These are phyloP conservation scores for Pezicula carpinea DNA, from an alignment of 2,329 filamentous ascomycete genomes.

Conservation along the genomic window DNA sequence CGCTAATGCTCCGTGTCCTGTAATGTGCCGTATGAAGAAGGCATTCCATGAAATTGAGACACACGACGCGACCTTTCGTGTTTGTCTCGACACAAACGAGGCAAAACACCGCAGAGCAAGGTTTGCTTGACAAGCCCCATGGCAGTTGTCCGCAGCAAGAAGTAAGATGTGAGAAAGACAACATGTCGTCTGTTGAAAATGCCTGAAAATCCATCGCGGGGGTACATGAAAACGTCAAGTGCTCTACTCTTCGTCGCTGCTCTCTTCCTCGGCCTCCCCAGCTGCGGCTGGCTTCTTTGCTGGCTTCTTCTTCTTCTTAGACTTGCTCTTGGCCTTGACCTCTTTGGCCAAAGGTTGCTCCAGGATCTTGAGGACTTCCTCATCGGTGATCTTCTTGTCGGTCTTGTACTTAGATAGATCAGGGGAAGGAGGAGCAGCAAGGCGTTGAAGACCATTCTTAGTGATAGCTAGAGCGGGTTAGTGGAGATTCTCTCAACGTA, in stretches of 20 bases:
- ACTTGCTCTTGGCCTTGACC: slow-evolving; percentile 92
- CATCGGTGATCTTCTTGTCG: slow-evolving; percentile 96
- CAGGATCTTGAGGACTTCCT: slow-evolving; percentile 91
- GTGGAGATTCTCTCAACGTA: slow-evolving; percentile 2
- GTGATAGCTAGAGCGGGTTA: slow-evolving; percentile 67
- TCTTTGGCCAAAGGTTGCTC: slow-evolving; percentile 82
- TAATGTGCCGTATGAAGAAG: background rate
- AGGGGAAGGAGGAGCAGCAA: slow-evolving; percentile 70
- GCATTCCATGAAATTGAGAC: background rate
- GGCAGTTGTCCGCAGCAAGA: slow-evolving; percentile 17
- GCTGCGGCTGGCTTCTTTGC: slow-evolving; percentile 37
- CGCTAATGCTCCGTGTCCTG: slow-evolving; percentile 8
- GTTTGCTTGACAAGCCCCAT: slow-evolving; percentile 17
- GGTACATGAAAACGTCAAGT: slow-evolving; percentile 7
- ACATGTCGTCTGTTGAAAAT: background rate
- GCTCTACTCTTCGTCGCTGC: slow-evolving; percentile 34
- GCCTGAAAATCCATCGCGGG: background rate
- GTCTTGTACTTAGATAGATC: slow-evolving; percentile 83
- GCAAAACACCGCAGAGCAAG: slow-evolving; percentile 12
- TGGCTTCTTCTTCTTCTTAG: slow-evolving; percentile 64
- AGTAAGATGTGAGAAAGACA: background rate
- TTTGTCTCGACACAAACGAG: slow-evolving; percentile 7
- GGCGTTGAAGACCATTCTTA: slow-evolving; percentile 90
- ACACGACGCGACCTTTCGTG: slow-evolving; percentile 2
- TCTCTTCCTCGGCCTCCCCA: slow-evolving; percentile 26